phyloP scores from a whole-genome alignment of 768 basidiomycete species.

The Hemileccinum rubropunctum region DNA sequence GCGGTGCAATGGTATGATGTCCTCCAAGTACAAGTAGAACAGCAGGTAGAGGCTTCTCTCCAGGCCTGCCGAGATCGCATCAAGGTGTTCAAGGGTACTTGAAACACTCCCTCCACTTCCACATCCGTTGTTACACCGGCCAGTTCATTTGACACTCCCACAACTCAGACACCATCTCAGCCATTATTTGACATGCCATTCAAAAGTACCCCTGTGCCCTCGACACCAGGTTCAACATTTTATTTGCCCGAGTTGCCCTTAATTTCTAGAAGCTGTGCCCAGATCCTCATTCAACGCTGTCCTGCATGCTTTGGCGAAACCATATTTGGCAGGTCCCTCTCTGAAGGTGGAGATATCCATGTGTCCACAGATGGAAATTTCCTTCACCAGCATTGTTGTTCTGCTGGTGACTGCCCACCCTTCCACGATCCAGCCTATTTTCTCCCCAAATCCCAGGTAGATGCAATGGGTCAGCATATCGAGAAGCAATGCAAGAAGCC shows the following conservation, averaged over 20 bases:
- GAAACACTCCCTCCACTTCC: no score
- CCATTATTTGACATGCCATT: no score
- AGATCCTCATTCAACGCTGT: conserved; percentile 20
- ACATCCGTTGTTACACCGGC: no score
- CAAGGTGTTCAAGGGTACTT: no score
- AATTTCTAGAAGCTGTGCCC: no score
- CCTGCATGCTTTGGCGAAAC: conserved; percentile 31
- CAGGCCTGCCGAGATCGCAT: no score
- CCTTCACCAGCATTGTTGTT: neutral
- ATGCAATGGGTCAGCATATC: neutral
- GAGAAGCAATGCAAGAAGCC: no score
- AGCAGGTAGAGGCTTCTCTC: neutral
- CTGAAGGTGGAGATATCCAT: conserved; percentile 35
- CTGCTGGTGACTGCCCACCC: neutral
- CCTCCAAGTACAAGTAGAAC: conserved; percentile 15
- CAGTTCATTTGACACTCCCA: no score
- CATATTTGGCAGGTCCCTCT: conserved; percentile 7
- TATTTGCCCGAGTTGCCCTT: no score
- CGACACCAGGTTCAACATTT: no score
- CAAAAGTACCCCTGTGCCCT: no score
- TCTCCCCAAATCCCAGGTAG: conserved; percentile 20
- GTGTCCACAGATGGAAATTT: conserved; percentile 17
- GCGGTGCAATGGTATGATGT: conserved; percentile 33
- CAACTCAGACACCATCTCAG: no score
- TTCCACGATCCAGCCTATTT: neutral